Evolutionary conservation across 768 basidiomycete genomes (phyloP).

Genomic region (Hemileccinum impolitum): DNA sequence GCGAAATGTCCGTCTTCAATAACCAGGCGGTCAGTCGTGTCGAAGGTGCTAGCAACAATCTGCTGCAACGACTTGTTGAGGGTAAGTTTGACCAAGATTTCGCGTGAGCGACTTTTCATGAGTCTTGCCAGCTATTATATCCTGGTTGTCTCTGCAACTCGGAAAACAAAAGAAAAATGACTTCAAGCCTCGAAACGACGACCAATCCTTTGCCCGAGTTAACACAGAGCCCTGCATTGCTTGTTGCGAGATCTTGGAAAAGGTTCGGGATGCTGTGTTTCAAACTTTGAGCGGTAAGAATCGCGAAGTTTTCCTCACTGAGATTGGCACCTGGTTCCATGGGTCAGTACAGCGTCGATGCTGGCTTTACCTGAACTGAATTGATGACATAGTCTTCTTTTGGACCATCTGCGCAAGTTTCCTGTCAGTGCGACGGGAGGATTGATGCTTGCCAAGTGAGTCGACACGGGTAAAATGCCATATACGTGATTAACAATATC

Average conservation of each 20-base stretch:
- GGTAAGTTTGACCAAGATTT: slow-evolving; percentile 42
- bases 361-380: slow-evolving; percentile 8
- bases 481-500: not conserved
- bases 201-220: slow-evolving; percentile 88
- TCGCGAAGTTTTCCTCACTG: slow-evolving; percentile 85
- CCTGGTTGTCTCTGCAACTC: slow-evolving; percentile 73
- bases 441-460: slow-evolving; percentile 95
- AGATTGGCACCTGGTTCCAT: slow-evolving; percentile 93
- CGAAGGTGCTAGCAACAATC: slow-evolving; percentile 75
- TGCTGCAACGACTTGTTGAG: slow-evolving; percentile 81
- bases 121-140: slow-evolving; percentile 53
- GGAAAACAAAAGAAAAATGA: slow-evolving; percentile 93
- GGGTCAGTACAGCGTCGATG: slow-evolving; percentile 42
- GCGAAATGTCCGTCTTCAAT: slow-evolving; percentile 93
- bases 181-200: slow-evolving; percentile 96
- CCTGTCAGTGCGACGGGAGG: slow-evolving; percentile 96
- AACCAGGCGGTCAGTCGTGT: slow-evolving; percentile 82
- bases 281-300: slow-evolving; percentile 89
- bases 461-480: slow-evolving; percentile 9
- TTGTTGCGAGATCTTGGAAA: slow-evolving; percentile 83
- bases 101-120: not conserved
- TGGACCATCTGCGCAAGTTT: slow-evolving; percentile 95
- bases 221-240: slow-evolving; percentile 91
- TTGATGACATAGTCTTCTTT: slow-evolving; percentile 56
- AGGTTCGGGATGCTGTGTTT: slow-evolving; percentile 71